Evolutionary conservation across 768 basidiomycete species (phyloP).

Genomic region (Pholiota molesta): DNA sequence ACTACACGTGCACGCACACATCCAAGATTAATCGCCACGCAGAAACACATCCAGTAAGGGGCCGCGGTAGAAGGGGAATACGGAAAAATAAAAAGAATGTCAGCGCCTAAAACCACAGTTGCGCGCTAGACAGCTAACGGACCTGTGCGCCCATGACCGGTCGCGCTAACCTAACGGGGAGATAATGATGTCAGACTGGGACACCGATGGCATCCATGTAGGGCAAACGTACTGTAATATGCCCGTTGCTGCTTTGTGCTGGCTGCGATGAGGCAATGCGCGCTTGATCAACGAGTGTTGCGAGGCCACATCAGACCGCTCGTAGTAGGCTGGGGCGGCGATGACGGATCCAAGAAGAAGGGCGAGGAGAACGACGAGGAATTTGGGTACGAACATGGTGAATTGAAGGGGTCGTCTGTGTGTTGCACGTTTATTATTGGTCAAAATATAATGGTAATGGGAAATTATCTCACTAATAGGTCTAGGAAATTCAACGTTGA

Average conservation of each 20-base stretch:
- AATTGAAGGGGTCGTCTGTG: too few species aligned
- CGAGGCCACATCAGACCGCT: neutral
- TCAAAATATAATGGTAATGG: too few species aligned
- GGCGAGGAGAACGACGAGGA: too few species aligned
- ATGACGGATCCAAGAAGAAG: too few species aligned
- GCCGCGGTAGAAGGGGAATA: neutral
- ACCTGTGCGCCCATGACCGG: slow-evolving; percentile 96
- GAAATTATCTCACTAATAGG: too few species aligned
- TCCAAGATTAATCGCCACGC: neutral
- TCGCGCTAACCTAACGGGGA: slow-evolving; percentile 77
- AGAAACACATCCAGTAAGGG: neutral
- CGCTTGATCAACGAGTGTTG: neutral
- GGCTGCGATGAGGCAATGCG: neutral
- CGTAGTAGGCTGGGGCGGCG: too few species aligned
- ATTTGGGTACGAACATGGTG: too few species aligned
- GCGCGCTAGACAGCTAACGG: slow-evolving; percentile 4
- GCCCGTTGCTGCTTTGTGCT: slow-evolving; percentile 36
- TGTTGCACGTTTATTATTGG: too few species aligned
- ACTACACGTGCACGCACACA: slow-evolving; percentile 48
- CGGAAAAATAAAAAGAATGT: neutral
- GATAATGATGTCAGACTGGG: neutral
- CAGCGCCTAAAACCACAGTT: neutral
- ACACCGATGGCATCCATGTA: neutral
- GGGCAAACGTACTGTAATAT: slow-evolving; percentile 51
- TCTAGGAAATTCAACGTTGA: too few species aligned